Evolutionary conservation across 257 asterid genomes (phyloP).

Genomic region (Salvia rosmarinus): DNA sequence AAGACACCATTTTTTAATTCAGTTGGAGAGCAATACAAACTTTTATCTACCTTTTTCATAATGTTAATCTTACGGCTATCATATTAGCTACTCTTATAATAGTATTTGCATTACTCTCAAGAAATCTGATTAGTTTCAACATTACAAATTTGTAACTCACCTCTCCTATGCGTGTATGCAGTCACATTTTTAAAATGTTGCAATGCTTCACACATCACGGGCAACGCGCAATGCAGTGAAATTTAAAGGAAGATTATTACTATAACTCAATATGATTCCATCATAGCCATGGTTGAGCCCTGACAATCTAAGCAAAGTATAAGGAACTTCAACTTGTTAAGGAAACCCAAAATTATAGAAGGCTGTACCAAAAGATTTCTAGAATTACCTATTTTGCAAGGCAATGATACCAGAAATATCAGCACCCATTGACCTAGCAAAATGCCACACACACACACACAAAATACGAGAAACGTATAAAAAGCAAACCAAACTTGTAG

Average conservation of each 20-base stretch:
- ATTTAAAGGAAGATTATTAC: slow-evolving; percentile 2
- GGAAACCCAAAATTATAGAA: too few relatives aligned
- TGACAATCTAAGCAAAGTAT: neutral
- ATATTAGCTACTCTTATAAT: neutral
- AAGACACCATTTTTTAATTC: neutral
- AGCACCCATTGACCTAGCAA: too few relatives aligned
- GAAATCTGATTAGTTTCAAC: too few relatives aligned
- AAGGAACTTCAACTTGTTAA: too few relatives aligned
- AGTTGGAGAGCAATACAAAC: neutral
- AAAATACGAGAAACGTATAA: neutral
- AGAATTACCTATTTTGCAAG: neutral
- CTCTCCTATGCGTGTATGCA: too few relatives aligned
- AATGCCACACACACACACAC: too few relatives aligned
- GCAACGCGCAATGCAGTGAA: neutral
- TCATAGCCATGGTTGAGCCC: slow-evolving; percentile 13
- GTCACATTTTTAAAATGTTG: neutral
- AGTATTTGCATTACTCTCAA: too few relatives aligned
- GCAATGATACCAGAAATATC: neutral
- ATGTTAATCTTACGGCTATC: neutral
- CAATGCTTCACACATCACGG: neutral
- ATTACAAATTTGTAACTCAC: too few relatives aligned
- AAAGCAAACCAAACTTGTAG: neutral
- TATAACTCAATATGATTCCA: slow-evolving; percentile 12
- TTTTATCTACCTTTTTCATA: neutral
- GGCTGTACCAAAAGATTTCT: too few relatives aligned